phyloP scores from a whole-genome alignment of 176 grass and related monocot species.

The Zizania latifolia region DNA sequence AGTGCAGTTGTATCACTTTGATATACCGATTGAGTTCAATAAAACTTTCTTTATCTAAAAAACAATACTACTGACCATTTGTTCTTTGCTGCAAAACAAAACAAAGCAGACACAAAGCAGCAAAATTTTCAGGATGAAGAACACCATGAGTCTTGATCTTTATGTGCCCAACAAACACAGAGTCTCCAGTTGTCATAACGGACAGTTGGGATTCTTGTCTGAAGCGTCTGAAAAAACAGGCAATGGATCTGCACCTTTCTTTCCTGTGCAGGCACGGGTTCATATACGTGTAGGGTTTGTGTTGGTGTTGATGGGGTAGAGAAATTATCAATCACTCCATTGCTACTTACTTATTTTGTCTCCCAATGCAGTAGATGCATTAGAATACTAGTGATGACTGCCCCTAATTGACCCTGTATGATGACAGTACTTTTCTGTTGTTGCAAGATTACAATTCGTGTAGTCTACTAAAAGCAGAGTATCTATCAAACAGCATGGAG shows the following conservation, averaged over 20 bases:
- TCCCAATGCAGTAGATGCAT: neutral
- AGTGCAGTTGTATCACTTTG: too few relatives aligned
- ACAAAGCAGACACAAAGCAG: neutral
- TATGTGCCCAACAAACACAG: slow-evolving; percentile 9
- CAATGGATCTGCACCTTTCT: neutral
- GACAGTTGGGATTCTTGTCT: neutral
- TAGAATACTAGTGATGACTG: slow-evolving; percentile 10
- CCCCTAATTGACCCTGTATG: neutral
- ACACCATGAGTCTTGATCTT: neutral
- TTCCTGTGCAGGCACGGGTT: slow-evolving; percentile 23
- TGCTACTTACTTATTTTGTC: slow-evolving; percentile 18
- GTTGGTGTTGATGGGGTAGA: neutral
- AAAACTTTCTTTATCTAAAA: too few relatives aligned
- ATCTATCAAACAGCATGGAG: neutral
- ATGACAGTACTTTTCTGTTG: neutral
- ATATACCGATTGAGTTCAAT: too few relatives aligned
- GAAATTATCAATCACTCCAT: slow-evolving; percentile 18
- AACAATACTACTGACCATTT: neutral
- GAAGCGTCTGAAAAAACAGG: neutral
- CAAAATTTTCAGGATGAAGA: neutral
- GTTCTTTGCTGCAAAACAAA: neutral
- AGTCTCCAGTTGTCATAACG: slow-evolving; percentile 21
- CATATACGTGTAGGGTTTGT: neutral
- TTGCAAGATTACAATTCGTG: neutral
- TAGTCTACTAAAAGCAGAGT: slow-evolving; percentile 27